Base-by-base conservation (phyloP, 2,329 filamentous ascomycete species). In the Penicillium italicum region DNA sequence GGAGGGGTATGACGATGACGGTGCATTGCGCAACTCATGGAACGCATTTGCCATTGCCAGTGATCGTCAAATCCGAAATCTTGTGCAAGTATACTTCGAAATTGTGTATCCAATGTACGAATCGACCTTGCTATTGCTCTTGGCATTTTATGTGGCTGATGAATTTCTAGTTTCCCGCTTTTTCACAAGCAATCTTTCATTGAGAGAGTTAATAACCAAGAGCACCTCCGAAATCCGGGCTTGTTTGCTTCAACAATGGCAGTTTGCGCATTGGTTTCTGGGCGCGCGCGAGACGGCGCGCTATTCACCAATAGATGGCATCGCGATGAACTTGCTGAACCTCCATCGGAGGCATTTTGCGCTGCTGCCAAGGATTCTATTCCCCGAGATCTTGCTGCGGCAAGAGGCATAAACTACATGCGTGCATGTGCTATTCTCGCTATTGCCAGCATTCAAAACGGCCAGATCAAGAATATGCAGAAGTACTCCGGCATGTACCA, bases 191-290 rank as follows among this genome's bases (percentile, higher is more conserved):
- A 72, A n/a, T 76, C 74, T 18, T 72, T 79, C 41, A 64, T 73
- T 26, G 64, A 72, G 10, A 72, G 71, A 41, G 64, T 81, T n/a
- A 61, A 72, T 7, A 65, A 71, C 12, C 69, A 71, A 18, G 73
- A 80, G n/a, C 77, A 82, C 61, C 69, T 75, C 7, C 66, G 59
- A 4, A 70, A 78, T 56, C 72, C 71, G 26, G 66, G 72, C 7
- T 71, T 81, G 30, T 82, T 81, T 62, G 76, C 78, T 14, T 76
- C 74, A 0, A 74, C 79, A 20, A 82, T 82, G 80, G 76, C 79
- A 9, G 74, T 77, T 3, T 82, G 80, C 61, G 77, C 80, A 4
- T 69, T 82, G 33, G 75, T 77, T 8, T 77, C 78, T 3, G 76
- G 75, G 7, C 73, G 80, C 38, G 76, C 76, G n/a, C 71, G 79